A percentile compares a stretch with the other conserved stretches of the same genome.
Conservation (phyloP, 2,329 filamentous ascomycete species). For the Cytospora mali region DNA sequence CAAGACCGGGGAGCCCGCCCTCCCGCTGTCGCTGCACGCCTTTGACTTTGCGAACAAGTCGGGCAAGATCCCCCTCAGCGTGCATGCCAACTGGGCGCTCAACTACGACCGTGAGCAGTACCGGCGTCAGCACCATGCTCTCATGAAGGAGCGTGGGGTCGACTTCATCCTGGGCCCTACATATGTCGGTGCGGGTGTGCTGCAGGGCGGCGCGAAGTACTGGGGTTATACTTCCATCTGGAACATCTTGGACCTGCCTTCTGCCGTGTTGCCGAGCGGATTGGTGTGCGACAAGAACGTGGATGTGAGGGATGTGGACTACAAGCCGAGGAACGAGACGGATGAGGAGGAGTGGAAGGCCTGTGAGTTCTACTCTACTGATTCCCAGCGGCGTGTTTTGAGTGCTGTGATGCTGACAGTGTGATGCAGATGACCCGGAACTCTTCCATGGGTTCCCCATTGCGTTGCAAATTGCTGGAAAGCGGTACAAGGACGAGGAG, state of each 20-base stretch:
- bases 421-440: conserved; percentile 17
- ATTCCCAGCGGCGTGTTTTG: no score
- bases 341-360: conserved; percentile 22
- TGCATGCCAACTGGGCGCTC: conserved; percentile 21
- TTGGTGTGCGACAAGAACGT: conserved; percentile 11
- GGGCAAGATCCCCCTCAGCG: conserved; percentile 14
- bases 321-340: conserved; percentile 16
- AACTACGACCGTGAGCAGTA: conserved; percentile 20
- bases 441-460: conserved; percentile 27
- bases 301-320: conserved; percentile 20
- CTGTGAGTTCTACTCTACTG: conserved; percentile 12
- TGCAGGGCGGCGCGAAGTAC: conserved; percentile 27
- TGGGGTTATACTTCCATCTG: conserved; percentile 32
- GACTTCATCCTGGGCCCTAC: conserved; percentile 27
- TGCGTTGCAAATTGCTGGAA: conserved; percentile 27
- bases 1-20: conserved; percentile 26
- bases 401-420: not conserved
- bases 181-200: conserved; percentile 25
- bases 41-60: conserved; percentile 22
- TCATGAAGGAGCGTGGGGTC: conserved; percentile 25
- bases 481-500: conserved; percentile 24
- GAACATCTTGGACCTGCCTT: conserved; percentile 32
- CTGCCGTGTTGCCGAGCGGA: conserved; percentile 30
- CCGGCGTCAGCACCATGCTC: conserved; percentile 24
- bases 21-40: conserved; percentile 27